Base-by-base conservation (phyloP, 2,329 filamentous ascomycete genomes). In the Neofusicoccum parvum region DNA sequence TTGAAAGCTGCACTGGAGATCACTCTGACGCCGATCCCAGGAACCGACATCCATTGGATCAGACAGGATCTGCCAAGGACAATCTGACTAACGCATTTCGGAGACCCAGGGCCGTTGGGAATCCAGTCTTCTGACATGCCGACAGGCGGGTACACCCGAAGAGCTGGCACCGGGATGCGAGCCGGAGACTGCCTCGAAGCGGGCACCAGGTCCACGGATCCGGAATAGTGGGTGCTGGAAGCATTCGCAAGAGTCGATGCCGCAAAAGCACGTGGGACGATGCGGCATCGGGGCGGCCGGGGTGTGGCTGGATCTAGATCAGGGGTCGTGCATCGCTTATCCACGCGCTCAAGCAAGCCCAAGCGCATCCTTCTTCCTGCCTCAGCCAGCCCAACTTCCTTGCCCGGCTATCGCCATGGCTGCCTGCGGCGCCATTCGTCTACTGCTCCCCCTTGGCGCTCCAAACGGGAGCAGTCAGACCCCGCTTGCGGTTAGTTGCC, bases 221-320 rank as follows among this genome's bases (percentile, higher is more conserved):
- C 11, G 53, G 23, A n/a, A 27, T 17, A 32, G 53, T 7, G 12
- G 27, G 14, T 17, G 20, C 11, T 43, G 6, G 9, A 48, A 20
- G 27, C 5, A 32, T 32, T 32, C 12, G n/a, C 10, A 32, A 45
- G 41, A 15, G 23, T 17, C 20, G 39, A 48, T 45, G 17, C 12
- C 17, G 56, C 1, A 11, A 45, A 9, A 48, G 41, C 27, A 48
- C 56, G 56, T 36, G 56, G 27, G 15, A 11, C n/a, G 20, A 4
- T n/a, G 14, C 7, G 9, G n/a, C 1, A 17, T 37, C 27, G 41
- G 56, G n/a, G 56, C 32, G 56, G 56, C 56, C 43, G 43, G 27
- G 41, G 11, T 34, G 56, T 60, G 56, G 43, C 56, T 60, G 43
- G 41, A 27, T 60, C 56, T 60, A 60, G 56, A 37, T 48, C 56